A percentile compares a stretch with the other conserved stretches of the same genome.
These are phyloP conservation scores for Arthroderma sp. DNA, from an alignment of 2,329 filamentous ascomycete genomes.

Conservation along the genomic window DNA sequence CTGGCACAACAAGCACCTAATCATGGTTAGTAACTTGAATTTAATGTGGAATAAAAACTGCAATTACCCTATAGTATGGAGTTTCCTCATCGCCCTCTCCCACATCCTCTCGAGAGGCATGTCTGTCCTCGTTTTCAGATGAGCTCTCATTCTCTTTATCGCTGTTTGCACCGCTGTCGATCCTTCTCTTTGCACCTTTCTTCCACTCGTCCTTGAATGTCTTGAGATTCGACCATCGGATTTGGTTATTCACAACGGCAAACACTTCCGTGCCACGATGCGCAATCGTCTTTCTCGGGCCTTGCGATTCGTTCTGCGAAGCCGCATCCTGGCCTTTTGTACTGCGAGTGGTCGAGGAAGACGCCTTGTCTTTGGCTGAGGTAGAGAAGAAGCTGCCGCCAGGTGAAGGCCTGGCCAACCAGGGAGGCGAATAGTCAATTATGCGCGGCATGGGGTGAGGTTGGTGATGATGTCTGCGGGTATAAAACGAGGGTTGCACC, in stretches of 20 bases:
- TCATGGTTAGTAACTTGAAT: background rate
- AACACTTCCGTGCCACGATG: conserved; percentile 78
- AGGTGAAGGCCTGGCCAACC: conserved; percentile 66
- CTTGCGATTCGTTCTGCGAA: conserved; percentile 16
- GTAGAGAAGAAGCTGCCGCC: conserved; percentile 64
- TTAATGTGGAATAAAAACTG: background rate
- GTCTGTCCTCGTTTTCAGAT: background rate
- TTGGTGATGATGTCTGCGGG: background rate
- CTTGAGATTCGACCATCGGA: conserved; percentile 79
- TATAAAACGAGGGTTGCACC: too few species aligned
- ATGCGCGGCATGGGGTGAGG: conserved; percentile 60
- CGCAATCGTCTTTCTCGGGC: conserved; percentile 53
- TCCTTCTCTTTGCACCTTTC: conserved; percentile 23
- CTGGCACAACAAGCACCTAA: conserved; percentile 34
- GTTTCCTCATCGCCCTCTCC: background rate
- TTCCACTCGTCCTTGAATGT: conserved; percentile 56
- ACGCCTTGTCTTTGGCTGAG: conserved; percentile 31
- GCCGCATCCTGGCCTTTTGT: conserved; percentile 9
- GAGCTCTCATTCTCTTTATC: background rate
- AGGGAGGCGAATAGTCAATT: conserved; percentile 71
- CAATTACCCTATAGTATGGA: conserved; percentile 34
- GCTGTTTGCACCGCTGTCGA: conserved; percentile 10
- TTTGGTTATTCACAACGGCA: conserved; percentile 73
- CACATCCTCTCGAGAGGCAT: background rate
- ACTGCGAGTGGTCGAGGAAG: conserved; percentile 9